Conservation (phyloP, 2,329 filamentous ascomycete genomes). For the Ascochyta viciae-villosae region DNA sequence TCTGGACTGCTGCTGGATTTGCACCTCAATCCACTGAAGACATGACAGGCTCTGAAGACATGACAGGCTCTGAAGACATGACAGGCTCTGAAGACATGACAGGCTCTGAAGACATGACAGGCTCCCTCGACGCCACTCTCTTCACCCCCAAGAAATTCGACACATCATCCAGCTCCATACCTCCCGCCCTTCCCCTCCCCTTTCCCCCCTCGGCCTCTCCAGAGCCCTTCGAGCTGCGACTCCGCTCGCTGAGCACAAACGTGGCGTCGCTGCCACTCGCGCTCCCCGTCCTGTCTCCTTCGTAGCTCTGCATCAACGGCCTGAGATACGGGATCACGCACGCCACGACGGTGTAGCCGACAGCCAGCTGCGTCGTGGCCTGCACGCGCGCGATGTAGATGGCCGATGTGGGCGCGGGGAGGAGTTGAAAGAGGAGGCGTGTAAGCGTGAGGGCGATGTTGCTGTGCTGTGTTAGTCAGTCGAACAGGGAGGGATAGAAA, state of each 20-base stretch:
- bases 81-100: no score
- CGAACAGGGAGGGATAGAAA: no score
- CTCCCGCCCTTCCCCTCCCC: neutral
- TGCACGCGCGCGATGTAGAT: constrained; percentile 11
- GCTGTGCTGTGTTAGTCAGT: no score
- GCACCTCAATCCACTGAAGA: no score
- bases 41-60: no score
- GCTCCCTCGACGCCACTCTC: neutral
- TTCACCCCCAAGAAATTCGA: neutral
- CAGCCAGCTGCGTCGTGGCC: constrained; percentile 8
- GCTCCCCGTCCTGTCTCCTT: neutral
- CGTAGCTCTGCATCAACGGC: constrained; percentile 22
- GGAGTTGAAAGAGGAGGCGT: constrained; percentile 2
- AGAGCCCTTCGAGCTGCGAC: neutral
- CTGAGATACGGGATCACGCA: constrained; percentile 21
- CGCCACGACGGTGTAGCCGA: constrained; percentile 18
- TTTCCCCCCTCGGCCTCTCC: neutral
- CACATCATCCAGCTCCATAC: neutral
- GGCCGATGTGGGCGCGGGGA: neutral
- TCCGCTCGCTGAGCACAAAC: neutral
- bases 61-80: no score
- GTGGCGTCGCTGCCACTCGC: neutral
- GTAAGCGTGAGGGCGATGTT: constrained; percentile 9
- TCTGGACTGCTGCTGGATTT: no score
- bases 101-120: no score